Evolutionary conservation across 768 basidiomycete species (phyloP).

Genomic region (Podaxis mareebaensis): DNA sequence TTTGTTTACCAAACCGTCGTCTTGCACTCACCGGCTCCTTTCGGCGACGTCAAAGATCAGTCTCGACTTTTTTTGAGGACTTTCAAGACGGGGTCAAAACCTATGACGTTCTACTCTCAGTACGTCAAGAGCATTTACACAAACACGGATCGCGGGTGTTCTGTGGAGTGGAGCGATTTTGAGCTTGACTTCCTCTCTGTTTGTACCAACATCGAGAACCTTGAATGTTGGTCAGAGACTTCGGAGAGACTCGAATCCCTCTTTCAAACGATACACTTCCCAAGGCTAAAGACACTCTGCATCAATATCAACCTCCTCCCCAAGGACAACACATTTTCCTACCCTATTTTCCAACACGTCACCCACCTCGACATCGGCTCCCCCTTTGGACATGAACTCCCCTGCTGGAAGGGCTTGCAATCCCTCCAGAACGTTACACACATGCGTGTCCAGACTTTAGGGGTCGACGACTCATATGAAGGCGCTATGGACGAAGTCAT

Average conservation of each 20-base stretch:
- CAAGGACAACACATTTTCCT: not conserved
- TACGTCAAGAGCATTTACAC: not conserved
- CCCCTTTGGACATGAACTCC: not conserved
- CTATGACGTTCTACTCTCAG: not conserved
- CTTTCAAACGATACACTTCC: not conserved
- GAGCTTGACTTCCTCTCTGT: conserved; percentile 1
- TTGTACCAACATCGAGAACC: not conserved
- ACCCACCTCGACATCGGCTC: conserved; percentile 6
- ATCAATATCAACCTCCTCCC: conserved; percentile 5
- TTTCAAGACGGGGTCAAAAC: not conserved
- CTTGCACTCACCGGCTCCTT: not conserved
- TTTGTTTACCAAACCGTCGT: not conserved
- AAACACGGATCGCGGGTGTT: not conserved
- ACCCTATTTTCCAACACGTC: conserved; percentile 10
- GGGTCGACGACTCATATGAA: not conserved
- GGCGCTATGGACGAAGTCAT: not conserved
- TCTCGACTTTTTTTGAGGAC: not conserved
- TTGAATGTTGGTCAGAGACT: conserved; percentile 9
- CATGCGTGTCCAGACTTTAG: not conserved
- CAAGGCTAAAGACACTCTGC: not conserved
- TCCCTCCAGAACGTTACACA: conserved; percentile 4
- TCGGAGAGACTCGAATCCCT: not conserved
- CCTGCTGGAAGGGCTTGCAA: conserved; percentile 2
- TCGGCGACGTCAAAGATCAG: not conserved
- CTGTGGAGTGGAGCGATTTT: not conserved